Evolutionary conservation across 2,329 filamentous ascomycete genomes (phyloP), one percentile per base, ranked within the genome.

Genomic region (Fusarium longipes): DNA sequence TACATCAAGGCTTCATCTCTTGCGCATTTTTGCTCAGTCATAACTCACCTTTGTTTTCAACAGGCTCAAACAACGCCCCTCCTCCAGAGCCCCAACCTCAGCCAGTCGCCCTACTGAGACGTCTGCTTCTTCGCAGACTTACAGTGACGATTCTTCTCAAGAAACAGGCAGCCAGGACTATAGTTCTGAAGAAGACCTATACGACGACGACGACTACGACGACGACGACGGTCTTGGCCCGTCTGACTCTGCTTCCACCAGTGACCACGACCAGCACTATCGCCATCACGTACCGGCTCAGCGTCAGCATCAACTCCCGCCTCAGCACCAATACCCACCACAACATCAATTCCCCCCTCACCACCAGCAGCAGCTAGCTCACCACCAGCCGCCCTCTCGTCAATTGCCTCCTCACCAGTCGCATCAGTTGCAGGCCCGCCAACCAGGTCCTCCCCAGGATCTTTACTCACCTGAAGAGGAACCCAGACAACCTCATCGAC

Each of bases 161-260:
- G 67, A 73, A 40, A 40, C 38, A 18, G 73, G 72, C 43, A 74
- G 75, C 25, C 53, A 68, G 15, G 73, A 74, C 20, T 74, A 76
- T 45, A 71, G 75, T 40, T 61, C 75, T 66, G 79, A 81, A 65
- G 82, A 83, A 65, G 82, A 83, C 20, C 18, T 63, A 25, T 63
- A 63, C 70, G 75, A 77, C 68, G 76, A 83, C 70, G 72, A 77
- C 53, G 66, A 75, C 17, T 51, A 62, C 47, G 71, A 75, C 47
- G 78, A 81, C 55, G 79, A 81, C 65, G 83, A 83, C 73, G 85
- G 85, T 33, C 71, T 88, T 65, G 83, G 85, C 4, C 86, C 86
- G 15, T 84, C 82, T 32, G 87, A 89, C 73, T 89, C 87, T 9
- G 87, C 86, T 18, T 89, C 87, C 30, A 65, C 62, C 10, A 67